A percentile compares a stretch with the other conserved stretches of the same genome.
Evolutionary conservation across 768 basidiomycete species (phyloP).

Genomic region (Royoungia palumana): DNA sequence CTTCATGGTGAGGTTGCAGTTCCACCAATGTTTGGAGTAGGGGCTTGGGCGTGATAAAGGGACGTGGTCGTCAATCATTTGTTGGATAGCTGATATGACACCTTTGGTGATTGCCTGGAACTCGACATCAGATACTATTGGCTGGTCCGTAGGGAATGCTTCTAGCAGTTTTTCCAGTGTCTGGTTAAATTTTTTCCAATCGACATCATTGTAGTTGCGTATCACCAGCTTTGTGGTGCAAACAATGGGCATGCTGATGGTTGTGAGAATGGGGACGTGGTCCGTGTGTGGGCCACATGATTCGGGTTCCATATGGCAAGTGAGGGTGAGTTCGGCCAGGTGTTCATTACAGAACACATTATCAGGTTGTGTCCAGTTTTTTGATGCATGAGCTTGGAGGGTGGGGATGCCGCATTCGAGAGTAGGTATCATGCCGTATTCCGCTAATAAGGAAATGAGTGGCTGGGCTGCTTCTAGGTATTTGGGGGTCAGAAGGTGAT

Average conservation of each 20-base stretch:
- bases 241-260: neutral
- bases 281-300: constrained; percentile 22
- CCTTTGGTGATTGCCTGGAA: too few relatives aligned
- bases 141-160: too few relatives aligned
- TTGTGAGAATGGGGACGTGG: constrained; percentile 32
- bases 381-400: constrained; percentile 12
- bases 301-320: constrained; percentile 21
- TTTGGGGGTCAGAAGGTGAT: constrained; percentile 20
- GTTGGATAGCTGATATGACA: too few relatives aligned
- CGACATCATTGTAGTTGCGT: too few relatives aligned
- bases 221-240: too few relatives aligned
- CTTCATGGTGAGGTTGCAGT: too few relatives aligned
- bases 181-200: too few relatives aligned
- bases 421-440: constrained; percentile 29
- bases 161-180: too few relatives aligned
- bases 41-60: too few relatives aligned
- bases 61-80: too few relatives aligned
- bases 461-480: constrained; percentile 1
- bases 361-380: constrained; percentile 34
- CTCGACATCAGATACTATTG: too few relatives aligned
- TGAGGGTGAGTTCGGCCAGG: neutral
- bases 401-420: constrained; percentile 28
- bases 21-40: too few relatives aligned
- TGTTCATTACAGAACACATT: constrained; percentile 30
- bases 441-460: constrained; percentile 17